A percentile compares a stretch with the other conserved stretches of the same genome.
phyloP scores from a whole-genome alignment of 768 basidiomycete genomes.

The Paxillus involutus region DNA sequence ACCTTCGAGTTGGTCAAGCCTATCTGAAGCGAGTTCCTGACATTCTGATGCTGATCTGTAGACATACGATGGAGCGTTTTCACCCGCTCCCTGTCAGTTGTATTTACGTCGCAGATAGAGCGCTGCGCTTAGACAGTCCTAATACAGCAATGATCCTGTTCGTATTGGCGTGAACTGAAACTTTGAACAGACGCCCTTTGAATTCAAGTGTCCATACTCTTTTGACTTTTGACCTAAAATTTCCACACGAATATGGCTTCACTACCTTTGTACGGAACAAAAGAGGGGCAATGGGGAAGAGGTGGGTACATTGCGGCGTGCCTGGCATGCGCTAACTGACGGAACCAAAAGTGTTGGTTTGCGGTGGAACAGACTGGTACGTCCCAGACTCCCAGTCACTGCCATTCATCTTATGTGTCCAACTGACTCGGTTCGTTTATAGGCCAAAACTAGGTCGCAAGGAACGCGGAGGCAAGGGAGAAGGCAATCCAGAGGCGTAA shows the following conservation, averaged over 20 bases:
- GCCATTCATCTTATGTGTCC: not conserved
- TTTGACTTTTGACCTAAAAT: slow-evolving; percentile 21
- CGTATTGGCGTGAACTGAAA: slow-evolving; percentile 11
- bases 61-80: not conserved
- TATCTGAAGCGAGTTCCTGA: not conserved
- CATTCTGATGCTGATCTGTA: slow-evolving; percentile 3
- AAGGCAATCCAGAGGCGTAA: slow-evolving; percentile 41
- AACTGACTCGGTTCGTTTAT: slow-evolving; percentile 15
- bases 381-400: slow-evolving; percentile 1
- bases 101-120: slow-evolving; percentile 28
- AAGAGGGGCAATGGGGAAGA: slow-evolving; percentile 45
- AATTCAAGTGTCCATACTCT: not conserved
- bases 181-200: slow-evolving; percentile 7
- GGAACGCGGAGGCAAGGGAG: slow-evolving; percentile 53
- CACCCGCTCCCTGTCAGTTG: not conserved
- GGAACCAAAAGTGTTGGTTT: slow-evolving; percentile 63
- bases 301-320: slow-evolving; percentile 23
- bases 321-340: slow-evolving; percentile 11
- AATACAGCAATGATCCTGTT: slow-evolving; percentile 28
- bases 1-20: not conserved
- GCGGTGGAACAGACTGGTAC: slow-evolving; percentile 87
- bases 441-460: slow-evolving; percentile 81
- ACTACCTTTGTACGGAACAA: slow-evolving; percentile 21
- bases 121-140: slow-evolving; percentile 23
- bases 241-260: slow-evolving; percentile 30